A percentile compares a stretch with the other conserved stretches of the same genome.
These are phyloP conservation scores for Umbilicaria muhlenbergii DNA, from an alignment of 495 filamentous ascomycete genomes.

Conservation along the genomic window DNA sequence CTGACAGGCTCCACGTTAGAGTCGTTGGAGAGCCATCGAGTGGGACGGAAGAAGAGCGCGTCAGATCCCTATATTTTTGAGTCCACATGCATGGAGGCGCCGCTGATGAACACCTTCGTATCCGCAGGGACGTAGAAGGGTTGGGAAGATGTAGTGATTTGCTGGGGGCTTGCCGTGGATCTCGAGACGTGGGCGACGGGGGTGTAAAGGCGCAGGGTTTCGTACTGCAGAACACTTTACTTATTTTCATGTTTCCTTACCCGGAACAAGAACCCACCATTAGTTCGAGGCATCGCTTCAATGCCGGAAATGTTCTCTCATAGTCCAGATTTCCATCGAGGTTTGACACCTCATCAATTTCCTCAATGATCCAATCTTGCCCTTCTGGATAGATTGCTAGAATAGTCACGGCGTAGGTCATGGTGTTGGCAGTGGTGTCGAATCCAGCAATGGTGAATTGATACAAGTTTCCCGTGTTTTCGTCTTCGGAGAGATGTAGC, in stretches of 20 bases:
- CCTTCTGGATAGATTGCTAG: conserved; percentile 30
- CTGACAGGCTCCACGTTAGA: conserved; percentile 34
- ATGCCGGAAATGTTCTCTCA: conserved; percentile 12
- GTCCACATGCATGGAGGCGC: conserved; percentile 23
- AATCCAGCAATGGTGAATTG: conserved; percentile 38
- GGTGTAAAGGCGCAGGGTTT: conserved; percentile 35
- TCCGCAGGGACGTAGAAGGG: conserved; percentile 15
- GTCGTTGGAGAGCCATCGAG: conserved; percentile 23
- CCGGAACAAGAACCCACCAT: conserved; percentile 10
- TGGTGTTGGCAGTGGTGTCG: conserved; percentile 36
- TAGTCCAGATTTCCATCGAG: conserved; percentile 12
- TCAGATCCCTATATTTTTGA: conserved; percentile 29
- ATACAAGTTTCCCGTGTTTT: conserved; percentile 38
- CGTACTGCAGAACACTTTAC: conserved; percentile 18
- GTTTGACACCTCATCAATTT: conserved; percentile 17
- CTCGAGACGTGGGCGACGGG: conserved; percentile 28
- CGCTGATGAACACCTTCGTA: conserved; percentile 17
- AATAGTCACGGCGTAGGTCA: conserved; percentile 31
- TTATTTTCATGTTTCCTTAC: conserved; percentile 7
- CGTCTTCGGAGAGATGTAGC: conserved; percentile 22
- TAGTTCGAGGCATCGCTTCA: conserved; percentile 7
- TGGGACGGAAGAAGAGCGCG: conserved; percentile 28
- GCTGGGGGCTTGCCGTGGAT: conserved; percentile 16
- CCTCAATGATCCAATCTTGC: conserved; percentile 32
- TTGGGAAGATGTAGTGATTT: conserved; percentile 11